Percentiles rank a stretch among this genome's conserved stretches.
These are phyloP conservation scores for Clarireedia homoeocarpa DNA, from an alignment of 2,329 filamentous ascomycete species.

Conservation along the genomic window DNA sequence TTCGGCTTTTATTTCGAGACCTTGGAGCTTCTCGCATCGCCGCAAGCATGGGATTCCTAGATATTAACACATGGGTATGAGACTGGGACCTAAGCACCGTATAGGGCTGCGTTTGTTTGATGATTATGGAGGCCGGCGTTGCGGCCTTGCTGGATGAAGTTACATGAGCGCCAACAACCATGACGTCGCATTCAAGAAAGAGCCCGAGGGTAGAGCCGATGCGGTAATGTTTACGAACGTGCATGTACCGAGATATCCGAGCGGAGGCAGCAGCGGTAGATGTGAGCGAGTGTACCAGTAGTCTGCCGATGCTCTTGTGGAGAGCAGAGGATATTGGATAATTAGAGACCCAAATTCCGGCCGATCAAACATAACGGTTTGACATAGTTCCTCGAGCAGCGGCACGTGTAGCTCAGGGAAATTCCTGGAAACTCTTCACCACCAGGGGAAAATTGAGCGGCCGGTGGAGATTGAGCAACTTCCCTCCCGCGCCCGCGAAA, in stretches of 20 bases:
- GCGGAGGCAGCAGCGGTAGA: background rate
- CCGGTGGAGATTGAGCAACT: background rate
- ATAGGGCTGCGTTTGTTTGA: conserved; percentile 1
- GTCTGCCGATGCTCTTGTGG: no score
- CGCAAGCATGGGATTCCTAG: no score
- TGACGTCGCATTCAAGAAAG: background rate
- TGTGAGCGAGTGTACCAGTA: background rate
- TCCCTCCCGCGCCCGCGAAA: background rate
- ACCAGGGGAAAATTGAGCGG: background rate
- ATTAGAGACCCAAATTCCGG: background rate
- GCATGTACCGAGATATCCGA: background rate
- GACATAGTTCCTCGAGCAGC: background rate
- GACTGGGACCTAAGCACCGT: background rate
- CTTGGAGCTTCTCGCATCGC: conserved; percentile 1
- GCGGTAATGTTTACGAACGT: conserved; percentile 1
- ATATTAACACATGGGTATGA: background rate
- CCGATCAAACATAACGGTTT: background rate
- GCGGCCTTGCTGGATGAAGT: background rate
- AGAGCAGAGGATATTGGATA: background rate
- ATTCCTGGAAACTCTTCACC: conserved; percentile 3
- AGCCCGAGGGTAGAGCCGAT: background rate
- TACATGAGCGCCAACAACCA: background rate
- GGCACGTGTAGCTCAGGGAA: conserved; percentile 6
- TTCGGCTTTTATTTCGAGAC: conserved; percentile 3
- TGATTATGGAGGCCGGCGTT: background rate